A percentile compares a stretch with the other conserved stretches of the same genome.
These are phyloP conservation scores for Thermothelomyces thermophilus DNA, from an alignment of 2,329 filamentous ascomycete genomes.

Conservation along the genomic window DNA sequence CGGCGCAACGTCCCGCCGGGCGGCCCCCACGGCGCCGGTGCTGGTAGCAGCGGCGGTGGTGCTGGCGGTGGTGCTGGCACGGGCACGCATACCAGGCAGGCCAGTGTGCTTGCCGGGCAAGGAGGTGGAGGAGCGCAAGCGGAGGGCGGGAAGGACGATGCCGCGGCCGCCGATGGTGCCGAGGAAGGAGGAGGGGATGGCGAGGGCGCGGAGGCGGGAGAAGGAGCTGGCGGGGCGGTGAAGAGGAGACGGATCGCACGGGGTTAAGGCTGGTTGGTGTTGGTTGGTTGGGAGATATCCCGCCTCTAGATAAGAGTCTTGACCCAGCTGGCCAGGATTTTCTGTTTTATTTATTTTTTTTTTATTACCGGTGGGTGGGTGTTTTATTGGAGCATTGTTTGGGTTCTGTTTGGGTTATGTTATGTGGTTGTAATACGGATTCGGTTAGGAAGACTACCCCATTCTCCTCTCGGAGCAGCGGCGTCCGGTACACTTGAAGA, in stretches of 20 bases:
- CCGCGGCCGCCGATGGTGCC: conserved; percentile 12
- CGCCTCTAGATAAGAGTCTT: neutral
- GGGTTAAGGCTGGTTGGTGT: neutral
- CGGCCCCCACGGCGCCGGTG: conserved; percentile 19
- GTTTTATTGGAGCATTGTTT: neutral
- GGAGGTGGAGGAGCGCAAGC: neutral
- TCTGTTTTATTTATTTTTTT: neutral
- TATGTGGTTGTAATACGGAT: too few species aligned
- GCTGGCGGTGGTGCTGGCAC: conserved; percentile 22
- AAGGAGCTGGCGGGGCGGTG: conserved; percentile 1
- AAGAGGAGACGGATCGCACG: conserved; percentile 20
- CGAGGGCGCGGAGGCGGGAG: conserved; percentile 11
- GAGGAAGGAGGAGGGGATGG: conserved; percentile 10
- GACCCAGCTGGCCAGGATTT: too few species aligned
- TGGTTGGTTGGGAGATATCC: neutral
- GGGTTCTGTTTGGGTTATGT: too few species aligned
- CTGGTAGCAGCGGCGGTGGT: conserved; percentile 1
- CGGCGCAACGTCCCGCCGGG: conserved; percentile 38
- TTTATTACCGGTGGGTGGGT: neutral
- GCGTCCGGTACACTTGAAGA: too few species aligned
- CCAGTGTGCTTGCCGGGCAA: conserved; percentile 3
- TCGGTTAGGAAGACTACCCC: too few species aligned
- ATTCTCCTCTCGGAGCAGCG: too few species aligned
- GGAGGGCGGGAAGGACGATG: conserved; percentile 12
- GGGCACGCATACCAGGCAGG: conserved; percentile 8